phyloP scores from a whole-genome alignment of 208 protist species.

The Lotmaria passim region DNA sequence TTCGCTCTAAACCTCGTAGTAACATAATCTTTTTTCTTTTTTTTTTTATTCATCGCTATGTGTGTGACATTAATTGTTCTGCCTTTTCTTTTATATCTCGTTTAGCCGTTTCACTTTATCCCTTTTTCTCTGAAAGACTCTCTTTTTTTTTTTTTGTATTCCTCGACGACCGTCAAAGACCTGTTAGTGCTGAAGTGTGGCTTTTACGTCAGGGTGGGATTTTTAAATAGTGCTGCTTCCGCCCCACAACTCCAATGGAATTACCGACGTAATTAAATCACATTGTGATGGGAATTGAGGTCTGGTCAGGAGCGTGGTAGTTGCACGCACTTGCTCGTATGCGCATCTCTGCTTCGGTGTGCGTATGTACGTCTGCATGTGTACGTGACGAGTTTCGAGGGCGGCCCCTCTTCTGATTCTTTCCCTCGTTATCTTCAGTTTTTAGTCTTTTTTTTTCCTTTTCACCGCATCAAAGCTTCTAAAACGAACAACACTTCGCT shows the following conservation, averaged over 20 bases:
- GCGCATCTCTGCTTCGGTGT: not conserved
- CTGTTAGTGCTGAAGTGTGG: not conserved
- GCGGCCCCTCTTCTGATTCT: not conserved
- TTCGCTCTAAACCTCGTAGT: slow-evolving; percentile 3
- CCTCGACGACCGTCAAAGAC: not conserved
- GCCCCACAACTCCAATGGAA: not conserved
- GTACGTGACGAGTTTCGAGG: not conserved
- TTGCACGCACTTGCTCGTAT: slow-evolving; percentile 8
- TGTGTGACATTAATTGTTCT: slow-evolving; percentile 4
- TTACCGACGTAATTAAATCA: not conserved
- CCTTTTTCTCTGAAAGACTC: not conserved
- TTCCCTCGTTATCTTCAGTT: slow-evolving; percentile 8
- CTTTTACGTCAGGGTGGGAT: not conserved
- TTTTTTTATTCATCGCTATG: slow-evolving; percentile 5
- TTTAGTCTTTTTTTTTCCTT: slow-evolving; percentile 16
- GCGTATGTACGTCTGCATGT: slow-evolving; percentile 1
- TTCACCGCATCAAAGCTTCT: not conserved
- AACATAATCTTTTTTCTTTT: slow-evolving; percentile 1
- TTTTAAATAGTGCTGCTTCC: not conserved
- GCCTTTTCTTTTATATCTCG: not conserved
- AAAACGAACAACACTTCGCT: not conserved
- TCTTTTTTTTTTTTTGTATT: slow-evolving; percentile 3
- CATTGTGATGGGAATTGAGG: not conserved
- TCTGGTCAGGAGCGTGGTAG: not conserved
- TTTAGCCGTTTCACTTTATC: not conserved